A percentile compares a stretch with the other conserved stretches of the same genome.
These are phyloP conservation scores for Schizothecium vesticola DNA, from an alignment of 495 filamentous ascomycete genomes.

Conservation along the genomic window DNA sequence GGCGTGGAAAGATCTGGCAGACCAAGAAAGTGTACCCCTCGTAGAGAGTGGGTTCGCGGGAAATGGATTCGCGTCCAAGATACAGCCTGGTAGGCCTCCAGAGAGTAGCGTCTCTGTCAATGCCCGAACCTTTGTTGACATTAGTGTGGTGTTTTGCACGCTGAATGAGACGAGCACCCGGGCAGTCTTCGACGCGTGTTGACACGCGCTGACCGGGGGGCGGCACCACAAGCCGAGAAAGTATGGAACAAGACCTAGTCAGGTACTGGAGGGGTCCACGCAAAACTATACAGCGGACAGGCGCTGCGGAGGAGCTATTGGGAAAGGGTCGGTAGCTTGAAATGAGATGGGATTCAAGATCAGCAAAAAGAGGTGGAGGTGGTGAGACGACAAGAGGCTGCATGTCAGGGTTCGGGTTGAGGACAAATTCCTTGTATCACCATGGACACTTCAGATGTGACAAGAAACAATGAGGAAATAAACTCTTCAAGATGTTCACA, in stretches of 20 bases:
- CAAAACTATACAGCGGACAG: neutral
- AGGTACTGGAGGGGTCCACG: neutral
- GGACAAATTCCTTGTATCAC: no score
- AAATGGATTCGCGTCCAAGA: neutral
- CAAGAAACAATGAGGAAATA: no score
- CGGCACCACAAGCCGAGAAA: neutral
- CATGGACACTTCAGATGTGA: no score
- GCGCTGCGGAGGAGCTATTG: neutral
- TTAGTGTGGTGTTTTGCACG: neutral
- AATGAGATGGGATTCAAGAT: no score
- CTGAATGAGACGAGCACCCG: neutral
- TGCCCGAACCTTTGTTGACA: neutral
- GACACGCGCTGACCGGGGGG: neutral
- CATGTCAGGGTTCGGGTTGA: no score
- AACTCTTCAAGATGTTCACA: neutral
- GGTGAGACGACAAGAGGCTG: no score
- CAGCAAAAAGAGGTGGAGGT: no score
- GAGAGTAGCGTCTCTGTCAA: neutral
- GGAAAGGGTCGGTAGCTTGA: no score
- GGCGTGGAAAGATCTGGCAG: neutral
- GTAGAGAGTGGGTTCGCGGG: neutral
- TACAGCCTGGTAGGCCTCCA: neutral
- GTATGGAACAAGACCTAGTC: neutral
- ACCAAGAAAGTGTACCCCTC: neutral
- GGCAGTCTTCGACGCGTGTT: neutral